Conservation (phyloP, 306 rosid genomes). For the Gastrolobium villosum region DNA sequence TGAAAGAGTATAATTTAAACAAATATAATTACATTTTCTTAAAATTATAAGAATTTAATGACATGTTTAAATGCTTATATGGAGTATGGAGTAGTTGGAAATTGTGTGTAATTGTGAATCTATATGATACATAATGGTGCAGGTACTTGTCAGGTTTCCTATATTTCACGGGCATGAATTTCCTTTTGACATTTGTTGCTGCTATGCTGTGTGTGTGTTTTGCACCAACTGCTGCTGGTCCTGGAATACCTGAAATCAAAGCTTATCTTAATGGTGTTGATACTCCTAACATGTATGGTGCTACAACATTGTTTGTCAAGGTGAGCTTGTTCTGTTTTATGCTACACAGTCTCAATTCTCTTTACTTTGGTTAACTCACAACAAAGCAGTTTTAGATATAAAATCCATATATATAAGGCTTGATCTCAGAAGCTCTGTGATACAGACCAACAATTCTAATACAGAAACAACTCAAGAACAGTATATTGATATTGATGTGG, state of each 20-base stretch:
- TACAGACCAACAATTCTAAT: too few species aligned
- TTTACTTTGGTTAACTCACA: neutral
- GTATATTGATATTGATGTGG: too few species aligned
- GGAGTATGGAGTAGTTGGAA: neutral
- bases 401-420: neutral
- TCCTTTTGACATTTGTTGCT: slow-evolving; percentile 70
- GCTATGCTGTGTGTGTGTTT: slow-evolving; percentile 81
- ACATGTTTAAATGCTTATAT: neutral
- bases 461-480: too few species aligned
- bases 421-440: neutral
- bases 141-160: slow-evolving; percentile 77
- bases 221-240: slow-evolving; percentile 95
- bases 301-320: slow-evolving; percentile 78
- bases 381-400: neutral
- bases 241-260: slow-evolving; percentile 95
- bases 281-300: slow-evolving; percentile 92
- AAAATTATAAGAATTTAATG: too few species aligned
- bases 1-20: too few species aligned
- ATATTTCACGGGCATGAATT: slow-evolving; percentile 64
- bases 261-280: slow-evolving; percentile 94
- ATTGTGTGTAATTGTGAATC: neutral
- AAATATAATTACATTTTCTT: too few species aligned
- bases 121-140: slow-evolving; percentile 25
- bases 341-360: neutral
- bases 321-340: slow-evolving; percentile 49